Evolutionary conservation across 1,284 basidiomycete species (phyloP), one percentile per base, ranked within the genome.

Genomic region (Tilletia indica): DNA sequence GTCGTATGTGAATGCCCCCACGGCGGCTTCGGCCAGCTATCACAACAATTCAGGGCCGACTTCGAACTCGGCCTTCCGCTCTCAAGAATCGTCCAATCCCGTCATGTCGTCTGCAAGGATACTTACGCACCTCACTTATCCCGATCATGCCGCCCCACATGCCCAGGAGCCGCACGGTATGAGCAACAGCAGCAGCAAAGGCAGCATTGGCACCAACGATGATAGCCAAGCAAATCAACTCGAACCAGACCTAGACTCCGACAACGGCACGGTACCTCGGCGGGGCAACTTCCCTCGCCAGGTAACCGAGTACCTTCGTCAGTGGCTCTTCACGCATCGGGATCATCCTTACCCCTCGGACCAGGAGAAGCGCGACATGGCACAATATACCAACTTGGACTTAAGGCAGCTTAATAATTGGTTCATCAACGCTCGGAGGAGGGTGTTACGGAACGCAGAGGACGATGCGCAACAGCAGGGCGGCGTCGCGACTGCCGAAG

Each of bases 311-410:
- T 25, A 64, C 19, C 69, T 70, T 31, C 11, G 39, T 3, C 25
- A 21, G n/a, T 70, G 69, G 69, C 69, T 70, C 49, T 58, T 70
- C 31, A 36, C 25, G 47, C 69, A 70, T 34, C 34, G 34, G 21
- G 34, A 70, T 2, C 69, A 70, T 45, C 69, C 69, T 31, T 70
- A 70, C 5, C 69, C 69, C 12, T 66, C 69, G 12, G 69, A 70
- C 31, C 54, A 64, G 19, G 69, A 70, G 69, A 70, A 70, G 58
- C 39, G 64, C 8, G 54, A 70, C 12, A 31, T 70, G 21, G 25
- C 47, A 8, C 34, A 34, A 16, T 9, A 19, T n/a, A 70, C 69
- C 38, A 56, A 56, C 6, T 51, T 70, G 42, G 38, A 31, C 25
- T 42, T 70, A 58, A 70, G 14, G 39, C 69, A 70, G 42, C 16